Percentiles rank a stretch among this genome's conserved stretches.
phyloP scores from a whole-genome alignment of 768 basidiomycete species.

The Zangia roseola region DNA sequence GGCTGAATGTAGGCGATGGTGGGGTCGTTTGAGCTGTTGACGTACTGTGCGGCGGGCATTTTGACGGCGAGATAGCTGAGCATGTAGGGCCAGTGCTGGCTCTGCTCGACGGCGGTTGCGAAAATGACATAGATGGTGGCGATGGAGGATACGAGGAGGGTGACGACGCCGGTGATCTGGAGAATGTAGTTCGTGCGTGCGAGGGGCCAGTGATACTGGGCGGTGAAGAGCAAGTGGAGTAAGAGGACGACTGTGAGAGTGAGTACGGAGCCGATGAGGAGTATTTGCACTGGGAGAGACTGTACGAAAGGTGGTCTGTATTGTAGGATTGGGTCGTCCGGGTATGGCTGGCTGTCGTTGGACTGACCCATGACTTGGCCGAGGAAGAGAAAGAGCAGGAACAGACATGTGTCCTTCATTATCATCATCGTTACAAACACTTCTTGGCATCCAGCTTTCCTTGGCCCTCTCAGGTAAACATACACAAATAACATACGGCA shows the following conservation, averaged over 20 bases:
- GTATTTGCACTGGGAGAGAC: constrained; percentile 88
- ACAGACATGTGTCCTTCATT: not conserved
- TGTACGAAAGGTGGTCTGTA: constrained; percentile 81
- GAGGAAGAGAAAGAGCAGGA: constrained; percentile 8
- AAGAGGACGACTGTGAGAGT: constrained; percentile 84
- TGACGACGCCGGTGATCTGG: constrained; percentile 80
- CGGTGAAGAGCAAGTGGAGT: constrained; percentile 92
- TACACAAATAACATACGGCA: too few species aligned
- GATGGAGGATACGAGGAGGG: constrained; percentile 73
- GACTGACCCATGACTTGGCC: constrained; percentile 23
- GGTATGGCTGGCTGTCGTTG: constrained; percentile 5
- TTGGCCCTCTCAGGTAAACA: not conserved
- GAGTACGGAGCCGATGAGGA: constrained; percentile 80
- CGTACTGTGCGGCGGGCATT: constrained; percentile 39
- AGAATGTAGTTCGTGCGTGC: constrained; percentile 90
- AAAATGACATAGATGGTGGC: constrained; percentile 80
- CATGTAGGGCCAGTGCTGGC: constrained; percentile 91
- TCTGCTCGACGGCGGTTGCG: constrained; percentile 54
- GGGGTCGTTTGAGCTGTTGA: constrained; percentile 19
- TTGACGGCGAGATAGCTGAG: constrained; percentile 85
- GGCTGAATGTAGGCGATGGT: constrained; percentile 19
- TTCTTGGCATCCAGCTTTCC: constrained; percentile 5
- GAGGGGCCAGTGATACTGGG: constrained; percentile 94
- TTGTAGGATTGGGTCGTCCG: constrained; percentile 69
- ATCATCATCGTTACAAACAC: not conserved